Evolutionary conservation across 108 stramenopile species (phyloP), one percentile per base, ranked within the genome.

Genomic region (Cyclotella kingstonii): DNA sequence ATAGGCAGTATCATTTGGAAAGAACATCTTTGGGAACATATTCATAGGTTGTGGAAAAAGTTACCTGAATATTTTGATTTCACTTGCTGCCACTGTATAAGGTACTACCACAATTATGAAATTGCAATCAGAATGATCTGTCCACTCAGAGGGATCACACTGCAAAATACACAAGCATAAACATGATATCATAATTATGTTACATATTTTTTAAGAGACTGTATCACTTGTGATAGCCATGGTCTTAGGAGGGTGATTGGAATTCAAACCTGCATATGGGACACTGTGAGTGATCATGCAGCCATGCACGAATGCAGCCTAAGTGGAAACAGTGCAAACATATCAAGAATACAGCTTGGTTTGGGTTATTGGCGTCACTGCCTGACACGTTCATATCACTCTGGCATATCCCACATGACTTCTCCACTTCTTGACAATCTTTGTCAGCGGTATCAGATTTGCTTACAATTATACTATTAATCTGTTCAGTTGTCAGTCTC

Each of bases 301-400:
- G 30, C 73, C 73, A 74, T 59, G 53, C 58, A 3, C 53, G 64
- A 47, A 74, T 66, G 42, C 73, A 74, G 14, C 55, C 52, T 52
- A 64, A 60, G 61, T 74, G 73, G 26, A 66, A 74, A 21, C 41
- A 52, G 31, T 74, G 73, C 4, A 65, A 66, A 33, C 73, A 74
- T 11, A 65, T 65, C 52, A 74, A 66, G 49, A 58, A 65, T 39
- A 60, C 56, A 12, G 59, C 29, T 27, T 56, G 26, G 19, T 44
- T 42, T 40, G 49, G 42, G 4, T 59, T 59, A 28, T 41, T 15
- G n/a, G 12, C 43, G 11, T 31, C 58, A 27, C 39, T 65, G 2
- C 25, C 53, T 3, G 21, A 33, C 9, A 66, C 73, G 48, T 66
- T 27, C 44, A 66, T 57, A 28, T 66, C 73, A 43, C 73, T 66